A percentile compares a stretch with the other conserved stretches of the same genome.
phyloP scores from a whole-genome alignment of 192 early-diverging fungal genomes.

The Coemansia sp. region DNA sequence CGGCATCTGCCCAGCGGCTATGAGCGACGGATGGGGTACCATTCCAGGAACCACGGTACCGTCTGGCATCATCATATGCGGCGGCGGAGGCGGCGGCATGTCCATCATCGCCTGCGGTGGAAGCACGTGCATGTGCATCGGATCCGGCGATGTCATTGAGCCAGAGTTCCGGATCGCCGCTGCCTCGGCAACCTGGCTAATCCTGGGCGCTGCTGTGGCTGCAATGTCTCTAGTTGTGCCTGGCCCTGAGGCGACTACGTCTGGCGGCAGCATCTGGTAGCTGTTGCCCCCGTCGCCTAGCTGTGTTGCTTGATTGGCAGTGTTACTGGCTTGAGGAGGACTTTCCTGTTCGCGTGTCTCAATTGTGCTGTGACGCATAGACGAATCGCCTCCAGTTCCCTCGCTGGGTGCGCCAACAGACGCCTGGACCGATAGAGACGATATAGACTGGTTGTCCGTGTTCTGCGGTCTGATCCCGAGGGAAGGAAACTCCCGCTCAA shows the following conservation, averaged over 20 bases:
- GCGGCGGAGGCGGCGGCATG: conserved; percentile 21
- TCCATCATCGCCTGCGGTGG: conserved; percentile 26
- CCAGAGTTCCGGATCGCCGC: neutral
- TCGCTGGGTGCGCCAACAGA: conserved; percentile 41
- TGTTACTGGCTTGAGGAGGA: neutral
- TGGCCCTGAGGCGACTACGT: neutral
- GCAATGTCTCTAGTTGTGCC: neutral
- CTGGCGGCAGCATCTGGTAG: neutral
- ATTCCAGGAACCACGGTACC: conserved; percentile 33
- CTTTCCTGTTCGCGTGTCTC: conserved; percentile 9
- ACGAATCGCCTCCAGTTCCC: conserved; percentile 19
- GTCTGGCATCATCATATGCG: conserved; percentile 38
- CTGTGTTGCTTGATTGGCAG: neutral
- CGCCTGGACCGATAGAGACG: conserved; percentile 50
- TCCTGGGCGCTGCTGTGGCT: neutral
- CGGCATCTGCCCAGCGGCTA: conserved; percentile 20
- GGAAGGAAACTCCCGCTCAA: conserved; percentile 46
- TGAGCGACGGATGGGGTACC: conserved; percentile 15
- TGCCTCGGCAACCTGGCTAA: conserved; percentile 1
- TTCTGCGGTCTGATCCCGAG: conserved; percentile 19
- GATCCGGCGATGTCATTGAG: conserved; percentile 5
- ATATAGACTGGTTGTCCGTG: conserved; percentile 42
- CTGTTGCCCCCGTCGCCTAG: neutral
- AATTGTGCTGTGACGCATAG: conserved; percentile 20
- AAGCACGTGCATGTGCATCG: conserved; percentile 25